Base-by-base conservation (phyloP, 2,329 filamentous ascomycete species). In the Sporothrix luriei region DNA sequence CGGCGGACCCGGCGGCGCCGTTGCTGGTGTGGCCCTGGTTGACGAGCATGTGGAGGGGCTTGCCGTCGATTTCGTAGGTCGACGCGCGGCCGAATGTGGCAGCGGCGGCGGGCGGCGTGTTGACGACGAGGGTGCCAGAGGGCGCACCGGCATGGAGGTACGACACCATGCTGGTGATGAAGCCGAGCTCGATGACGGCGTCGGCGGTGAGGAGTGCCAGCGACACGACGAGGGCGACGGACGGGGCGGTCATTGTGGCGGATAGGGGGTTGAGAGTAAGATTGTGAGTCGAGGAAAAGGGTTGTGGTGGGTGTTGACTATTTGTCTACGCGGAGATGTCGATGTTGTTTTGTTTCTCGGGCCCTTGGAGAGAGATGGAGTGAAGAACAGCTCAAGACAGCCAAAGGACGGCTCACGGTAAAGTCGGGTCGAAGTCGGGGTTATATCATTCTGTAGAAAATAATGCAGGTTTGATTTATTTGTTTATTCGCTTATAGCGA, bases 11-110 rank as follows among this genome's bases (percentile, higher is more conserved):
- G 10, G 78, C 78, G 1, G 82, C 82, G 38, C 77, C 78, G 51
- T 82, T 80, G 67, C 78, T 78, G 33, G 81, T 80, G 70, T 83
- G 77, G 16, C 81, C 80, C 57, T 81, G 79, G 71, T 81, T 74
- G 55, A 79, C 75, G 69, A 83, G 73, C 16, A 80, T 69, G 52
- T 76, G 49, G 3, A 70, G 67, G 1, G 80, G 79, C 2, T 74
- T 69, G 57, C 78, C 78, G 11, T 73, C 66, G 13, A 82, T 71
- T 2, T 68, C 64, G 68, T 77, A 74, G 26, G 73, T 74, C 0
- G 72, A 66, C 38, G 73, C 14, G 38, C 16, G 7, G 46, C 16
- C 24, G 46, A n/a, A n/a, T n/a, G n/a, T n/a, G n/a, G 24, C 29
- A 2, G 13, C 6, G 14, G 46, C 48, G 29, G n/a, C 19, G 11